Evolutionary conservation across 2,329 filamentous ascomycete species (phyloP).

Genomic region (Teratosphaeriaceae sp.): DNA sequence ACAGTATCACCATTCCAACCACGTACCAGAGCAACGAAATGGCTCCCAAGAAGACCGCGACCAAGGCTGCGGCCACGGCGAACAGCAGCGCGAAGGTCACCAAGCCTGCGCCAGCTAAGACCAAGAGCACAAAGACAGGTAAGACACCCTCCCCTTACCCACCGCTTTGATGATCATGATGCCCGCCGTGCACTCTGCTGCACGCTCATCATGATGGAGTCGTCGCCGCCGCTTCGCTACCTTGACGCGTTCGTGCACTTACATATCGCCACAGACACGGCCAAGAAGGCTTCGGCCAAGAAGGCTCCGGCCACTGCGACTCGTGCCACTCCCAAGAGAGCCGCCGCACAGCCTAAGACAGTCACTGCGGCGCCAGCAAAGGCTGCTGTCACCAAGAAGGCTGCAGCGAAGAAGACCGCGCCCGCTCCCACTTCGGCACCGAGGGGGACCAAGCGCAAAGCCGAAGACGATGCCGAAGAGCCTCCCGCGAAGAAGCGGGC

Average conservation of each 20-base stretch:
- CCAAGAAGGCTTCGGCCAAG: conserved; percentile 10
- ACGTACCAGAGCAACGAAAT: not conserved
- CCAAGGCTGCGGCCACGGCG: conserved; percentile 4
- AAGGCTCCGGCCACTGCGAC: not conserved
- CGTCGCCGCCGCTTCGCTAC: not conserved
- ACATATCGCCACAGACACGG: conserved; percentile 9
- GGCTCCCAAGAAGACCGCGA: conserved; percentile 4
- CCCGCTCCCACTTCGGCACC: not conserved
- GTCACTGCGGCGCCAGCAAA: not conserved
- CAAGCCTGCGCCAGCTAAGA: conserved; percentile 9
- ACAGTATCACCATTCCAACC: not conserved
- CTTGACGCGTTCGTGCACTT: conserved; percentile 4
- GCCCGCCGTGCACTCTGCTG: not conserved
- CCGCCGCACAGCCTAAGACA: not conserved
- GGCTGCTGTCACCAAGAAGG: conserved; percentile 4
- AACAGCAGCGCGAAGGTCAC: conserved; percentile 13
- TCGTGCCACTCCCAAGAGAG: conserved; percentile 3
- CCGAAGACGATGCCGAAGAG: conserved; percentile 6
- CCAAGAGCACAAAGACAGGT: conserved; percentile 1
- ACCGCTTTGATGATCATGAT: too few relatives aligned
- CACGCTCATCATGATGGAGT: not conserved
- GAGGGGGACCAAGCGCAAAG: conserved; percentile 15
- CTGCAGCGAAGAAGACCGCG: conserved; percentile 4
- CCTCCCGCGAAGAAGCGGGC: too few relatives aligned
- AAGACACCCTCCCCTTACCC: conserved; percentile 10